Base-by-base conservation (phyloP, 208 protist genomes). In the Zelonia costaricensis region DNA sequence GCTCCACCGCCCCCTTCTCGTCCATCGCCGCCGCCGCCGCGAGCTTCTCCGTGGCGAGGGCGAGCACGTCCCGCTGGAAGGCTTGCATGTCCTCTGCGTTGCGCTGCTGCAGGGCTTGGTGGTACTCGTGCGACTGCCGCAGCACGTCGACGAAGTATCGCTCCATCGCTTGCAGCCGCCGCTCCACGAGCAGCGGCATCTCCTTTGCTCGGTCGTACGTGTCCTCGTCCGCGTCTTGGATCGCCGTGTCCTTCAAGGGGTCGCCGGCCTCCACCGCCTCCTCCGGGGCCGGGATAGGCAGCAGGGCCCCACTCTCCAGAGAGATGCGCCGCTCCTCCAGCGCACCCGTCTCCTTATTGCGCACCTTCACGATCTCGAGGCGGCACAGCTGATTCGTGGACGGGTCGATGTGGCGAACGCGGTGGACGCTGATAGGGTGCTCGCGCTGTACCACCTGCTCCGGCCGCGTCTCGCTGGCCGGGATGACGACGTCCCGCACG, bases 381-480 rank as follows among this genome's bases (percentile, higher is more conserved):
- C 82, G 49, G 48, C 86, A 95, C 8, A 86, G 30, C 55, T 78
- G 71, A 45, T 88, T 82, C 16, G 90, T 95, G 36, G 83, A 86
- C 22, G 86, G 86, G 63, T 95, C 90, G 18, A 95, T 79, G 63
- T 95, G 90, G 10, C 61, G 70, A 4, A 95, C 82, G 22, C 84
- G 78, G 46, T 64, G 52, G 10, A 91, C 82, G 52, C 56, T 77
- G 60, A 95, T 93, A 22, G 90, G 90, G 56, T 93, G 86, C 74
- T 92, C 84, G 23, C 84, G 86, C 76, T 95, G 86, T 54, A 95
- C 77, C 22, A 90, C 68, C 56, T 95, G 90, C 74, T 92, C 86
- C 22, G 90, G 90, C 10, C 90, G 75, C 28, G 82, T 83, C 58
- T 95, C 86, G 2, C 73, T 80, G 7, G 90, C 90, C 18, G 90